phyloP scores from a whole-genome alignment of 1,284 basidiomycete genomes.

The Irpex sp. region DNA sequence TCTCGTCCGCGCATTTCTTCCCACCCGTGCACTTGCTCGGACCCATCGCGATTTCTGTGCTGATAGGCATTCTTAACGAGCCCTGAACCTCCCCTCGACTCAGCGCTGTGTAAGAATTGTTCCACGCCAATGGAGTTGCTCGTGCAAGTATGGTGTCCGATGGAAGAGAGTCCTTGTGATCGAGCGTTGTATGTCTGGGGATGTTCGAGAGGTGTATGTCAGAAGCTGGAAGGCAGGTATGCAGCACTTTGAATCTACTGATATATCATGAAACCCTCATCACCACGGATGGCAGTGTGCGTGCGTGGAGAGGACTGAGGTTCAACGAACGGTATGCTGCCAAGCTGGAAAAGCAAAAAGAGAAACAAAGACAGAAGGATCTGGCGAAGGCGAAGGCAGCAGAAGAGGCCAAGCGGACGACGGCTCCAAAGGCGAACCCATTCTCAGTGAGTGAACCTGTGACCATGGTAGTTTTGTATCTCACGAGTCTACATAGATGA shows the following conservation, averaged over 20 bases:
- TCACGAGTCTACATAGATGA: not conserved
- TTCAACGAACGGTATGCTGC: conserved; percentile 70
- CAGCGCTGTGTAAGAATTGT: conserved; percentile 65
- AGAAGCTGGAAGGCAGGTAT: conserved; percentile 61
- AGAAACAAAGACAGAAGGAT: conserved; percentile 33
- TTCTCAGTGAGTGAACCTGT: conserved; percentile 52
- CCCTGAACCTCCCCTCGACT: conserved; percentile 27
- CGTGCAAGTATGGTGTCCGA: conserved; percentile 82
- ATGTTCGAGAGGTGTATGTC: conserved; percentile 64
- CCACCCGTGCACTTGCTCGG: no score
- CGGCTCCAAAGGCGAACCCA: conserved; percentile 49
- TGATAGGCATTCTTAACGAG: conserved; percentile 30
- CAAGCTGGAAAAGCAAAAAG: conserved; percentile 52
- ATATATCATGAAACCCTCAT: conserved; percentile 1
- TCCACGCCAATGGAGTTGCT: conserved; percentile 71
- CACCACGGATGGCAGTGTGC: conserved; percentile 43
- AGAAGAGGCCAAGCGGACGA: conserved; percentile 30
- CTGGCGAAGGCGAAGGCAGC: conserved; percentile 30
- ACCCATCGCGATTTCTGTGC: not conserved
- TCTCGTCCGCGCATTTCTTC: not conserved
- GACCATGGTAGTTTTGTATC: not conserved
- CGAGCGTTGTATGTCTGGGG: conserved; percentile 80
- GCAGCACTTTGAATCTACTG: not conserved
- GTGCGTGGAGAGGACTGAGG: conserved; percentile 73
- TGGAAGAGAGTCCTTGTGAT: conserved; percentile 78